Evolutionary conservation across 495 filamentous ascomycete species (phyloP).

Genomic region (Aspergillus sclerotiicarbonarius): DNA sequence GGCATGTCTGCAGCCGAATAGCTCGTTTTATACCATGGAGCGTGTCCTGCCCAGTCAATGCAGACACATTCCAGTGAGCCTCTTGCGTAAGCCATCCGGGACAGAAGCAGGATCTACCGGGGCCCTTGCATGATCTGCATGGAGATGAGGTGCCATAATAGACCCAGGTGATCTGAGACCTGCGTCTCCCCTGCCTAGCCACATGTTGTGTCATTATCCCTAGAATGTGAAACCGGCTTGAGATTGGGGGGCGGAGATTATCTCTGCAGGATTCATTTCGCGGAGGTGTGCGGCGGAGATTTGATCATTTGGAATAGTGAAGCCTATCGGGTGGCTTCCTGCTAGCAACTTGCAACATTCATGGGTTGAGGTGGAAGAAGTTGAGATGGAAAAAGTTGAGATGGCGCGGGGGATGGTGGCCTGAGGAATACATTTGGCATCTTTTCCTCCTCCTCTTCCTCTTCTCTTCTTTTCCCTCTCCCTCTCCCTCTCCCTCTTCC

Average conservation of each 20-base stretch:
- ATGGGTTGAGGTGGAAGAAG: no score
- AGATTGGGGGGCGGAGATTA: background rate
- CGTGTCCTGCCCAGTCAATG: background rate
- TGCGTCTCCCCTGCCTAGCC: background rate
- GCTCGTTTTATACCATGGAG: background rate
- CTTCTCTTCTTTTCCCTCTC: no score
- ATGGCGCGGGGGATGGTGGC: no score
- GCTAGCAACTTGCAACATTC: no score
- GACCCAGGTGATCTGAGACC: background rate
- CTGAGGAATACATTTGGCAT: no score
- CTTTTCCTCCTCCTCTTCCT: no score
- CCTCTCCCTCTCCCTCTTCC: no score
- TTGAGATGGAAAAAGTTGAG: no score
- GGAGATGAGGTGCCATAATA: background rate
- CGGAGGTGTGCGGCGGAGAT: no score
- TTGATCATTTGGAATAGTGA: no score
- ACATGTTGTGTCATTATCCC: background rate
- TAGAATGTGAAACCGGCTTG: background rate
- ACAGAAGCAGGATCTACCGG: background rate
- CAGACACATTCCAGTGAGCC: background rate
- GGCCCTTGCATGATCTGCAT: constrained; percentile 5
- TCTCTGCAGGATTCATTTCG: background rate
- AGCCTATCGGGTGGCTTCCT: no score
- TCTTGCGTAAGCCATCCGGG: background rate
- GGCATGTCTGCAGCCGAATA: background rate